Conservation (phyloP, 768 basidiomycete genomes). For the Boletus vinaceobasis region DNA sequence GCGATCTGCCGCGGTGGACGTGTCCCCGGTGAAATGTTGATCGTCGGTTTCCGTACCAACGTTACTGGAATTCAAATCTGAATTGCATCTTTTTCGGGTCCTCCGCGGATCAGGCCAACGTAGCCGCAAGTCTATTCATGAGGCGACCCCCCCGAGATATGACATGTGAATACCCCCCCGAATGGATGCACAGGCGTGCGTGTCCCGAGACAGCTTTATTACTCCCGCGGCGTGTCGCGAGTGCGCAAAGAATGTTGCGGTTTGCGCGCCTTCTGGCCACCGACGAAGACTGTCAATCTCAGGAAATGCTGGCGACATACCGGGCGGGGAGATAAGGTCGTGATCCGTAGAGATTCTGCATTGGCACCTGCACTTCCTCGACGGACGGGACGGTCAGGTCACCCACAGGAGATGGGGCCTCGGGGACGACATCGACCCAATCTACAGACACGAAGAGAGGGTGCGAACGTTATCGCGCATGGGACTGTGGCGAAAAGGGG, state of each 20-base stretch:
- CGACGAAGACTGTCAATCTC: conserved; percentile 9
- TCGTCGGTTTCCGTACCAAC: conserved; percentile 18
- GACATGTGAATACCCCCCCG: no score
- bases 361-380: conserved; percentile 9
- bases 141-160: no score
- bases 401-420: neutral
- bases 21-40: conserved; percentile 7
- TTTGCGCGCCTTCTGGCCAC: conserved; percentile 17
- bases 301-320: conserved; percentile 9
- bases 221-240: conserved; percentile 25
- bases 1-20: conserved; percentile 2
- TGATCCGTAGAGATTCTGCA: conserved; percentile 27
- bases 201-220: conserved; percentile 19
- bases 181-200: conserved; percentile 5
- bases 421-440: conserved; percentile 15
- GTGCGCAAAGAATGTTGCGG: conserved; percentile 19
- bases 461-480: conserved; percentile 6
- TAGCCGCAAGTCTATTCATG: no score
- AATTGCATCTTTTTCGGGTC: conserved; percentile 20
- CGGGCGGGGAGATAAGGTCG: conserved; percentile 30
- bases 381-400: neutral
- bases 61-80: conserved; percentile 12
- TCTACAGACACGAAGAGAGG: conserved; percentile 12
- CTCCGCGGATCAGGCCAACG: conserved; percentile 26
- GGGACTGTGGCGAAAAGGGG: conserved; percentile 25